Evolutionary conservation across 192 early-diverging fungal genomes (phyloP).

Genomic region (Coemansia sp.): DNA sequence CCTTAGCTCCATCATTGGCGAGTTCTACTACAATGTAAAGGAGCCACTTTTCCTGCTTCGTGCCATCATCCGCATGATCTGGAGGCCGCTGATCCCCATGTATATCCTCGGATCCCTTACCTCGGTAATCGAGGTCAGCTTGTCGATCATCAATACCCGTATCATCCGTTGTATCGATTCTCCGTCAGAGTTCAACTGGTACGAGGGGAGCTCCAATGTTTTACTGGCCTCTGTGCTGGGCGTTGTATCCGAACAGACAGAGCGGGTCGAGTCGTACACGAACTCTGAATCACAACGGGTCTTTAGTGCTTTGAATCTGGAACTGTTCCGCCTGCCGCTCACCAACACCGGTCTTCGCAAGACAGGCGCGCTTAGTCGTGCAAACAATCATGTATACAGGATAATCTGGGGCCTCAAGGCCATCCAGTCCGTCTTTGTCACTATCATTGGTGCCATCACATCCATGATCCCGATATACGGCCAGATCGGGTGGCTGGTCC

Average conservation of each 20-base stretch:
- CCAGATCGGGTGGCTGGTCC: constrained; percentile 24
- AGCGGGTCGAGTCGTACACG: not conserved
- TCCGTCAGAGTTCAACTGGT: constrained; percentile 17
- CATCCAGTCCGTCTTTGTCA: not conserved
- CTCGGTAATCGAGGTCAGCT: not conserved
- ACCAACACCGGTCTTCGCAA: constrained; percentile 8
- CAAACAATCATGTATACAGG: not conserved
- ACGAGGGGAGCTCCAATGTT: constrained; percentile 22
- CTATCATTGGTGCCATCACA: constrained; percentile 1
- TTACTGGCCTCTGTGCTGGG: constrained; percentile 5
- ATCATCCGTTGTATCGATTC: constrained; percentile 29
- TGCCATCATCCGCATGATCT: constrained; percentile 36
- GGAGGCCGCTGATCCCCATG: constrained; percentile 43
- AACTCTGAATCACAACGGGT: constrained; percentile 10
- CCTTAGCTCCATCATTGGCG: constrained; percentile 9
- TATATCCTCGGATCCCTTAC: constrained; percentile 14
- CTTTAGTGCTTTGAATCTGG: constrained; percentile 20
- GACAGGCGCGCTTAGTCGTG: not conserved
- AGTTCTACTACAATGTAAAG: constrained; percentile 32
- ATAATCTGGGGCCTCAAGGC: constrained; percentile 4
- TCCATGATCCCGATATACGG: constrained; percentile 18
- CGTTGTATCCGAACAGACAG: not conserved
- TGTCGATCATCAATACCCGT: constrained; percentile 5
- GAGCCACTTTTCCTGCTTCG: constrained; percentile 42
- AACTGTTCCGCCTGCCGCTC: constrained; percentile 35